Evolutionary conservation across 2,329 filamentous ascomycete genomes (phyloP).

Genomic region (Zarea fungicola): DNA sequence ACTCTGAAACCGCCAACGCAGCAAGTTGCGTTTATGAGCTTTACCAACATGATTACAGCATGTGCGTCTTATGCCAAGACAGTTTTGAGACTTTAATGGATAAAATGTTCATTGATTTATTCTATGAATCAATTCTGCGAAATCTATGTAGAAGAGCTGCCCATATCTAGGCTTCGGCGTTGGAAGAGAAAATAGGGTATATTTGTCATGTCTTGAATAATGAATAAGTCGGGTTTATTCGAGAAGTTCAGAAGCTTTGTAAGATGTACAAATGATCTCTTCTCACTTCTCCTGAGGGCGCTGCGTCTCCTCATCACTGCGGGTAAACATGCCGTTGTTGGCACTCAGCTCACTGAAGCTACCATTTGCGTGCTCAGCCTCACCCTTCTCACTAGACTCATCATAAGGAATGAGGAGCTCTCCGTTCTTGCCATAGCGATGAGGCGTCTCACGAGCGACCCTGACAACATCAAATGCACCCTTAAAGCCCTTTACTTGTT

Average conservation of each 20-base stretch:
- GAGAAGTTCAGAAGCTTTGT: neutral
- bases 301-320: conserved; percentile 30
- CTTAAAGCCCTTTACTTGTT: conserved; percentile 43
- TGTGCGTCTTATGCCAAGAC: too few relatives aligned
- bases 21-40: too few relatives aligned
- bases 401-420: conserved; percentile 47
- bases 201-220: conserved; percentile 8
- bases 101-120: neutral
- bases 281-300: conserved; percentile 17
- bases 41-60: too few relatives aligned
- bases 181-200: conserved; percentile 9
- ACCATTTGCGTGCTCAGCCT: conserved; percentile 24
- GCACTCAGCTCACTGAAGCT: conserved; percentile 23
- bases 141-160: neutral
- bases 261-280: too few relatives aligned
- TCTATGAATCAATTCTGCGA: neutral
- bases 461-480: conserved; percentile 33
- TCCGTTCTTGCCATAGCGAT: conserved; percentile 54
- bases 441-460: conserved; percentile 42
- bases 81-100: neutral
- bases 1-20: too few relatives aligned
- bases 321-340: conserved; percentile 25
- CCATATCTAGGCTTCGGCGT: neutral
- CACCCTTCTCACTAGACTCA: conserved; percentile 21
- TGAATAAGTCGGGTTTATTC: neutral